Evolutionary conservation across 2,329 filamentous ascomycete genomes (phyloP).

Genomic region (Onygena corvina): DNA sequence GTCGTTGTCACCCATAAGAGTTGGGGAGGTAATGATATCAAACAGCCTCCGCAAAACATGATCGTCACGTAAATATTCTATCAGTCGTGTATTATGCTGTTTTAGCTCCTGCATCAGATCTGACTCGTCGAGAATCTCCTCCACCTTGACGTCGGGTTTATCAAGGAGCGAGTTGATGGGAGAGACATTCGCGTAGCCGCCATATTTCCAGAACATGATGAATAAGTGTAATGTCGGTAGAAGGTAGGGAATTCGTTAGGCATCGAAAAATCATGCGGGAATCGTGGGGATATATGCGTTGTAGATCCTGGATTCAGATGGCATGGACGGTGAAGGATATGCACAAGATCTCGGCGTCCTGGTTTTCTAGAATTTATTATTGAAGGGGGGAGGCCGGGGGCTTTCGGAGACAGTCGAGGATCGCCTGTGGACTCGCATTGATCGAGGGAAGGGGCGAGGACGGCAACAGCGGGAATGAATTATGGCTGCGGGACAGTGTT

Average conservation of each 20-base stretch:
- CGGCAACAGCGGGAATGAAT: too few relatives aligned
- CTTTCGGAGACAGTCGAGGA: background rate
- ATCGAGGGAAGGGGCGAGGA: background rate
- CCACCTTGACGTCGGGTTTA: constrained; percentile 83
- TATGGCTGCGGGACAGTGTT: background rate
- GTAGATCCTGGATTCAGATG: too few relatives aligned
- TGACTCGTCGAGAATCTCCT: constrained; percentile 90
- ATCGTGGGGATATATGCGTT: background rate
- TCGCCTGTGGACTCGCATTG: background rate
- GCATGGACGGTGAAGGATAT: too few relatives aligned
- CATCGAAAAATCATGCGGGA: constrained; percentile 1
- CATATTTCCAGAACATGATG: constrained; percentile 99
- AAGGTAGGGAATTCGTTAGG: constrained; percentile 5
- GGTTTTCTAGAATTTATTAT: constrained; percentile 1
- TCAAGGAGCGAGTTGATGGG: constrained; percentile 94
- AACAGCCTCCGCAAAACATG: constrained; percentile 72
- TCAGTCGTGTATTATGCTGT: constrained; percentile 93
- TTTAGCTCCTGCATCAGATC: constrained; percentile 96
- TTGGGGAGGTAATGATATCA: constrained; percentile 78
- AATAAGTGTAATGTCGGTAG: constrained; percentile 9
- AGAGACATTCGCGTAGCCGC: constrained; percentile 94
- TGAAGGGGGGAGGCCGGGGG: background rate
- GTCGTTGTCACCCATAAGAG: constrained; percentile 39
- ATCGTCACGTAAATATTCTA: constrained; percentile 87
- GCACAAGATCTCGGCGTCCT: too few relatives aligned